These are phyloP conservation scores for Malassezia sp. DNA, from an alignment of 1,284 basidiomycete genomes.

Conservation along the genomic window DNA sequence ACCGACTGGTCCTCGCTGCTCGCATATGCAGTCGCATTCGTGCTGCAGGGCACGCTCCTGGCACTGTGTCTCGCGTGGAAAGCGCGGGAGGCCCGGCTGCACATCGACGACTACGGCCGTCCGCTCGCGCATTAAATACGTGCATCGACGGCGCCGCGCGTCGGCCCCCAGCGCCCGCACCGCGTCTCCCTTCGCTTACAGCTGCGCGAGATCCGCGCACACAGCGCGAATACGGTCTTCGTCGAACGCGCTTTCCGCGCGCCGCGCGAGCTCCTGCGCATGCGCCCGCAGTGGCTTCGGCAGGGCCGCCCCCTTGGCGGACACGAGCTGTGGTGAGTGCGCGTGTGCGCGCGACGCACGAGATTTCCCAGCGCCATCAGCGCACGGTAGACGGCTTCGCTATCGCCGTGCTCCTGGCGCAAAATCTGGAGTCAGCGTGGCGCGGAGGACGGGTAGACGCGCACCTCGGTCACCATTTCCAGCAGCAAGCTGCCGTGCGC, in stretches of 20 bases:
- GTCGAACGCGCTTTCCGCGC: neutral
- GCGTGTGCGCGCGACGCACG: conserved; percentile 54
- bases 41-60: conserved; percentile 72
- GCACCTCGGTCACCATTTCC: conserved; percentile 28
- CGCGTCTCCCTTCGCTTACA: neutral
- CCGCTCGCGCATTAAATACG: conserved; percentile 49
- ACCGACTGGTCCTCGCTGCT: conserved; percentile 31
- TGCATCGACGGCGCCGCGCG: too few species aligned
- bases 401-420: conserved; percentile 51
- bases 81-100: conserved; percentile 56
- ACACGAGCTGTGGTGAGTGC: conserved; percentile 2
- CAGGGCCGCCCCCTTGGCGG: neutral
- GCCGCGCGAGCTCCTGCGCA: neutral
- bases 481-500: conserved; percentile 18
- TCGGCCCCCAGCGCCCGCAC: too few species aligned
- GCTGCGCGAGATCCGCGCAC: conserved; percentile 4
- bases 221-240: conserved; percentile 6
- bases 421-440: conserved; percentile 13
- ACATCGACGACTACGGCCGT: conserved; percentile 85
- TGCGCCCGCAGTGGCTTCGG: neutral
- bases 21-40: conserved; percentile 68
- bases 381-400: conserved; percentile 72
- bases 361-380: conserved; percentile 79
- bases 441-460: neutral
- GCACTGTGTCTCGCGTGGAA: conserved; percentile 48